These are phyloP conservation scores for Monilinia polystroma DNA, from an alignment of 2,329 filamentous ascomycete species.

Conservation along the genomic window DNA sequence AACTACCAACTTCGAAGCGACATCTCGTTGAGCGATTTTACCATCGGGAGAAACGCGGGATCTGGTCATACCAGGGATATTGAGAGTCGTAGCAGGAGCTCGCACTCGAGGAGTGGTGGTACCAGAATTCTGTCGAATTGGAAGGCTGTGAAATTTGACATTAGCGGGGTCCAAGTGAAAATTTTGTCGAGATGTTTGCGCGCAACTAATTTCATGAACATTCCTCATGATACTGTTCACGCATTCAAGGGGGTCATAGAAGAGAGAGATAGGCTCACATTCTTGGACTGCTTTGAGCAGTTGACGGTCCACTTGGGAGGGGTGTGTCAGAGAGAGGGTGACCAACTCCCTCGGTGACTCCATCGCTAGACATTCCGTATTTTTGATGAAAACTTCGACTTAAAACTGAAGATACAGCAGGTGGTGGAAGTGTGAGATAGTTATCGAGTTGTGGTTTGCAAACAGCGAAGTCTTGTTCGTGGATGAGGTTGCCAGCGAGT, in stretches of 20 bases:
- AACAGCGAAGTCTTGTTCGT: constrained; percentile 20
- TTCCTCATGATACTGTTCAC: background rate
- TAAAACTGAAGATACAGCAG: background rate
- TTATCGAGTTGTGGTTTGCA: constrained; percentile 18
- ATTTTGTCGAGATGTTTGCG: constrained; percentile 9
- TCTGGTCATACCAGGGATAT: constrained; percentile 93
- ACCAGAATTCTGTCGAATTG: constrained; percentile 71
- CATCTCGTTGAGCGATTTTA: constrained; percentile 87
- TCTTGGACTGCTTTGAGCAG: constrained; percentile 39
- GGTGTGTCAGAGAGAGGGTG: constrained; percentile 32
- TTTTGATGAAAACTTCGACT: constrained; percentile 3
- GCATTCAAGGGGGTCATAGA: too few species aligned
- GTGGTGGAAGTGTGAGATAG: constrained; percentile 13
- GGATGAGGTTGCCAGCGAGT: constrained; percentile 6
- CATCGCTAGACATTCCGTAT: constrained; percentile 20
- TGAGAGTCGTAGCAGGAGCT: constrained; percentile 87
- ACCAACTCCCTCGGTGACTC: constrained; percentile 23
- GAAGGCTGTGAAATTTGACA: constrained; percentile 50
- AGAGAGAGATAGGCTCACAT: constrained; percentile 33
- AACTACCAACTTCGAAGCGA: constrained; percentile 94
- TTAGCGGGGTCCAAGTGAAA: constrained; percentile 2
- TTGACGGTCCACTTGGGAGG: constrained; percentile 34
- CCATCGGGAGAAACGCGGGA: constrained; percentile 95
- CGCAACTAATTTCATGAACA: constrained; percentile 1
- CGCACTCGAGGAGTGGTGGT: constrained; percentile 74